Conservation (phyloP, 2,329 filamentous ascomycete species). For the Fusarium tjaetaba region DNA sequence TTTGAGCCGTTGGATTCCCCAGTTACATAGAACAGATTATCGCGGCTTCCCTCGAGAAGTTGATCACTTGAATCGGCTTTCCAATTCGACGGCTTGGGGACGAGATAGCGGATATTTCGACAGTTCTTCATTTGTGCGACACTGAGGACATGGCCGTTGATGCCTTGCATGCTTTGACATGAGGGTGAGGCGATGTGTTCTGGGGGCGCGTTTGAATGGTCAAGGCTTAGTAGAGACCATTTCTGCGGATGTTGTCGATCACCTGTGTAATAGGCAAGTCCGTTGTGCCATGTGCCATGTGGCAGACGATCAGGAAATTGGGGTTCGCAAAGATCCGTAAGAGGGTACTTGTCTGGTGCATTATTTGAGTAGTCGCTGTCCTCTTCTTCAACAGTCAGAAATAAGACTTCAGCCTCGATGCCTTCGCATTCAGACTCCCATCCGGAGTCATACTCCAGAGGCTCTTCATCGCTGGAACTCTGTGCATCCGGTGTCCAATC, state of each 20-base stretch:
- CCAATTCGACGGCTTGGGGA: neutral
- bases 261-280: neutral
- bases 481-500: neutral
- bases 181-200: slow-evolving; percentile 7
- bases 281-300: neutral
- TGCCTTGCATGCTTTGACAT: neutral
- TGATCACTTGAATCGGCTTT: neutral
- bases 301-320: neutral
- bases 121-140: slow-evolving; percentile 6
- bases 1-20: slow-evolving; percentile 1
- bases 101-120: neutral
- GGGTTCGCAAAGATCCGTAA: neutral
- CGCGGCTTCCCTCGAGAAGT: neutral
- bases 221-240: neutral
- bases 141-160: neutral
- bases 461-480: neutral
- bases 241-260: neutral
- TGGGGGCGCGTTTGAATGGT: neutral
- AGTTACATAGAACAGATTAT: neutral
- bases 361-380: fast-evolving
- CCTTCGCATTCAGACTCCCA: neutral
- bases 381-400: fast-evolving
- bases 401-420: fast-evolving
- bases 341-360: neutral
- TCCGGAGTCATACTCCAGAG: neutral